These are phyloP conservation scores for Kalanchoe fedtschenkoi DNA, from an alignment of 164 flowering plant genomes.

Conservation along the genomic window DNA sequence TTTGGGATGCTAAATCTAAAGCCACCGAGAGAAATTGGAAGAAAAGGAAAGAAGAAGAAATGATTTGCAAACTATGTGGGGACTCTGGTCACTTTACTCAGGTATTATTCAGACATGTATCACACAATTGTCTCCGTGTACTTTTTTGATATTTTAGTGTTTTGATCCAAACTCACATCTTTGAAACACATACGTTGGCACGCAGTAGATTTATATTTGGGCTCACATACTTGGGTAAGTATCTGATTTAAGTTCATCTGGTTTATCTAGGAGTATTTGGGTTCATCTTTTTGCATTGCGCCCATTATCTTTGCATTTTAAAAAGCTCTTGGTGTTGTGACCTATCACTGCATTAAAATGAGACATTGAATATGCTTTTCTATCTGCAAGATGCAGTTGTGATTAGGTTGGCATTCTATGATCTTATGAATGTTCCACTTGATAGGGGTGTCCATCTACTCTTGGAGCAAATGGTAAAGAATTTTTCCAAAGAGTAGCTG, in stretches of 20 bases:
- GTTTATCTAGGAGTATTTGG: neutral
- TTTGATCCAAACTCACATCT: neutral
- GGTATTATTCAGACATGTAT: slow-evolving; percentile 28
- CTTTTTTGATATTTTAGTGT: neutral
- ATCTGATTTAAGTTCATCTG: too few relatives aligned
- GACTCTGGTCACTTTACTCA: slow-evolving; percentile 97
- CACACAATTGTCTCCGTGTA: neutral
- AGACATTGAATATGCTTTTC: too few relatives aligned
- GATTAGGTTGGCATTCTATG: neutral
- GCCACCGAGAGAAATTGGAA: slow-evolving; percentile 99
- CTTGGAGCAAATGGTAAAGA: slow-evolving; percentile 96
- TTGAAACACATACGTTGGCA: neutral
- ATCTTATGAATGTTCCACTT: neutral
- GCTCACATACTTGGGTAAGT: neutral
- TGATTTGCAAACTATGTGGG: slow-evolving; percentile 98
- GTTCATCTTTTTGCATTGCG: neutral
- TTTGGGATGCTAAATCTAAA: slow-evolving; percentile 99
- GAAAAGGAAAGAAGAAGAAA: slow-evolving; percentile 96
- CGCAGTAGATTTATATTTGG: neutral
- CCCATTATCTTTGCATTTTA: neutral
- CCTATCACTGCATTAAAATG: neutral
- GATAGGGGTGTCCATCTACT: slow-evolving; percentile 94
- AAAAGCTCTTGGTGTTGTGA: neutral
- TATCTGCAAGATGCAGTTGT: neutral
- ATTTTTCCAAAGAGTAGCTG: slow-evolving; percentile 87